Conservation (phyloP, 306 rosid species). For the Elaeagnus macrophylla region DNA sequence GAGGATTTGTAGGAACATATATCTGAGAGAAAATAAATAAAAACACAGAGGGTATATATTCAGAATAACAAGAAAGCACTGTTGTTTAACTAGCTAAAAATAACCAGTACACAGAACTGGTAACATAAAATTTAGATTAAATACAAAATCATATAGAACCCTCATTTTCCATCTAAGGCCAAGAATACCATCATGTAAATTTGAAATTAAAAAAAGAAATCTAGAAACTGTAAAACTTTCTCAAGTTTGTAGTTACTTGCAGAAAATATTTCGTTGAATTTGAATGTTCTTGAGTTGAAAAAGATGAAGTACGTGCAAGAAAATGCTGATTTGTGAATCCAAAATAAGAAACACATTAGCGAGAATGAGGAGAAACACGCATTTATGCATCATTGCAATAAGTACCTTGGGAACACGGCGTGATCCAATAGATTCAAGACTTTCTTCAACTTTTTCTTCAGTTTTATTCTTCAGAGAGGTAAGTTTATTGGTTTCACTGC, state of each 20-base stretch:
- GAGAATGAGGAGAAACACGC: too few relatives aligned
- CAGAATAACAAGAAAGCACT: neutral
- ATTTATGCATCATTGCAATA: neutral
- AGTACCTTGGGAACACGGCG: conserved; percentile 53
- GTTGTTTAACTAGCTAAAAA: too few relatives aligned
- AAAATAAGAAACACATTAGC: too few relatives aligned
- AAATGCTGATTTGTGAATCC: too few relatives aligned
- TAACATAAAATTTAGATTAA: too few relatives aligned
- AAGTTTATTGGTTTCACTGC: conserved; percentile 31
- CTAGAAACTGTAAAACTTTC: neutral
- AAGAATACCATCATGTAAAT: too few relatives aligned
- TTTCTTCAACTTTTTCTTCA: conserved; percentile 25
- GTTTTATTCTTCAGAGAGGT: conserved; percentile 27
- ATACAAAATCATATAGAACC: too few relatives aligned
- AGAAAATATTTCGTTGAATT: neutral
- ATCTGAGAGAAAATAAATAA: conserved; percentile 37
- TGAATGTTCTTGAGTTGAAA: neutral
- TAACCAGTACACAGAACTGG: too few relatives aligned
- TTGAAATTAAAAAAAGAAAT: neutral
- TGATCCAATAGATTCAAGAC: conserved; percentile 52
- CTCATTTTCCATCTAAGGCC: too few relatives aligned
- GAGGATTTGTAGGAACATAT: conserved; percentile 80
- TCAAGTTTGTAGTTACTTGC: neutral
- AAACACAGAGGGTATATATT: neutral
- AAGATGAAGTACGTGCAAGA: neutral